Percentiles rank a stretch among this genome's conserved stretches.
Evolutionary conservation across 768 basidiomycete genomes (phyloP).

Genomic region (Porphyrellus cyaneotinctus): DNA sequence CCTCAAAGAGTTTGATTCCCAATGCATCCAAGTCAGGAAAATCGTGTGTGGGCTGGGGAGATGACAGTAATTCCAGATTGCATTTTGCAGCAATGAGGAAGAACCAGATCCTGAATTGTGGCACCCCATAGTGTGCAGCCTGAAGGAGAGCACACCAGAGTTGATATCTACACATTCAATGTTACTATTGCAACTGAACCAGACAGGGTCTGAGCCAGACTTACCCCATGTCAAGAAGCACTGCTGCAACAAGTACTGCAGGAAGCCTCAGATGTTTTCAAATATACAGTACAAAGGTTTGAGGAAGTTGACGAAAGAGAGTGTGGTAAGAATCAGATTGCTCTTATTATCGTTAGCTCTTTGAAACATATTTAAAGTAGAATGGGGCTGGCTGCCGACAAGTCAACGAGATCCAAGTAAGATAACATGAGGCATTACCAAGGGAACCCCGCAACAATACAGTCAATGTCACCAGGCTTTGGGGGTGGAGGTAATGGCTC

Average conservation of each 20-base stretch:
- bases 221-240: slow-evolving; percentile 65
- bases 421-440: slow-evolving; percentile 43
- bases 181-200: background rate
- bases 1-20: slow-evolving; percentile 49
- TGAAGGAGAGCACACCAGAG: slow-evolving; percentile 41
- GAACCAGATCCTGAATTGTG: slow-evolving; percentile 44
- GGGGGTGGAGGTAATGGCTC: slow-evolving; percentile 44
- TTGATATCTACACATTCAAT: slow-evolving; percentile 37
- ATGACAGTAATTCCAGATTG: slow-evolving; percentile 33
- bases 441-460: slow-evolving; percentile 69
- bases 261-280: slow-evolving; percentile 47
- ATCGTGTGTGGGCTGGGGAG: slow-evolving; percentile 44
- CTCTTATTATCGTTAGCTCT: slow-evolving; percentile 64
- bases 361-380: slow-evolving; percentile 65
- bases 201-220: background rate
- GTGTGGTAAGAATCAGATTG: slow-evolving; percentile 59
- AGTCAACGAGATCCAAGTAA: slow-evolving; percentile 1
- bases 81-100: slow-evolving; percentile 44
- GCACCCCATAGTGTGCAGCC: slow-evolving; percentile 46
- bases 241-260: slow-evolving; percentile 51
- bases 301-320: slow-evolving; percentile 42
- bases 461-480: slow-evolving; percentile 51
- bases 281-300: slow-evolving; percentile 43
- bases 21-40: slow-evolving; percentile 40
- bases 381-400: slow-evolving; percentile 67